phyloP scores from a whole-genome alignment of 192 early-diverging fungal species.

The Mortierella hygrophila region DNA sequence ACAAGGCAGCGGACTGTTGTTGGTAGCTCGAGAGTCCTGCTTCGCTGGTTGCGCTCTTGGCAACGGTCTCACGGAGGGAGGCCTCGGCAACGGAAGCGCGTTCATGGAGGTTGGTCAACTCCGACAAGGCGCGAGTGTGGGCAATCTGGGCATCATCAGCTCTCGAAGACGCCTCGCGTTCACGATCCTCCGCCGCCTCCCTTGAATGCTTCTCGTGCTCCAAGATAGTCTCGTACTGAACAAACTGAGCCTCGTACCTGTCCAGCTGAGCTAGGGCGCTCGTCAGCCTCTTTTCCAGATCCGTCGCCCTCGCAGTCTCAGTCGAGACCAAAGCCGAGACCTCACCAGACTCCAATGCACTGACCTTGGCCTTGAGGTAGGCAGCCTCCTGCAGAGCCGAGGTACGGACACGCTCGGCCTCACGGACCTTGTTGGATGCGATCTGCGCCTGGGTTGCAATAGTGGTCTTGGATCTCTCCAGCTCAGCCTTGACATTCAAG shows the following conservation, averaged over 20 bases:
- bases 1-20: constrained; percentile 32
- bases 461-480: constrained; percentile 57
- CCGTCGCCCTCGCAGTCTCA: constrained; percentile 57
- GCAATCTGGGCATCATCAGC: constrained; percentile 67
- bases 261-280: constrained; percentile 58
- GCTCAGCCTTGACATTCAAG: constrained; percentile 62
- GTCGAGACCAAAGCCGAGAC: constrained; percentile 44
- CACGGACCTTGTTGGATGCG: constrained; percentile 60
- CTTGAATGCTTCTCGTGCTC: constrained; percentile 61
- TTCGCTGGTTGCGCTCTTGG: constrained; percentile 45
- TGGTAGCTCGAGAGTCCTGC: constrained; percentile 55
- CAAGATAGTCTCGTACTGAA: constrained; percentile 60
- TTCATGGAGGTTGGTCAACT: constrained; percentile 58
- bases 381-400: constrained; percentile 70
- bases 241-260: constrained; percentile 42
- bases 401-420: constrained; percentile 61
- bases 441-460: constrained; percentile 63
- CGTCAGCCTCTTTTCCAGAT: constrained; percentile 60
- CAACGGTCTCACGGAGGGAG: constrained; percentile 48
- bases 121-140: constrained; percentile 60
- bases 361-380: constrained; percentile 65
- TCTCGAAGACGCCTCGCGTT: constrained; percentile 55
- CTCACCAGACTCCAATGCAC: constrained; percentile 59
- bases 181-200: constrained; percentile 61
- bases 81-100: constrained; percentile 59